Base-by-base conservation (phyloP, 2,329 filamentous ascomycete species). In the Fusarium zealandicum region DNA sequence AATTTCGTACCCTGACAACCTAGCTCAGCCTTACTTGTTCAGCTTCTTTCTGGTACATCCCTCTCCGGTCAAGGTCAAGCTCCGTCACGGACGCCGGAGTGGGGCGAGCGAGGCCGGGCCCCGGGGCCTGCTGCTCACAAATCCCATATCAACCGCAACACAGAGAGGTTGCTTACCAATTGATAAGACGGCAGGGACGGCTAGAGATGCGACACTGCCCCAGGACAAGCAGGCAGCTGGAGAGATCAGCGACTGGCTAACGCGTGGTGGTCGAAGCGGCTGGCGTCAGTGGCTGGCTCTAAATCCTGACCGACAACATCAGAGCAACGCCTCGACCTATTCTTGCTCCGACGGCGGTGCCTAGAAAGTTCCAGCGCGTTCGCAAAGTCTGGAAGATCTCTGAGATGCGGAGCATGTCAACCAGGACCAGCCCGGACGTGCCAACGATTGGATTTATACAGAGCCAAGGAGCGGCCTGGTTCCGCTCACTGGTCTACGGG, bases 361-460 rank as follows among this genome's bases (percentile, higher is more conserved):
- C 45, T 63, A 38, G 64, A 67, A 66, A 35, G 41, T 66, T 66
- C 64, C 64, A 61, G 64, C 27, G 41, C 22, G 30, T 67, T 65
- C 64, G 18, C 12, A 28, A 43, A 37, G 17, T n/a, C 18, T 36
- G 16, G 33, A 50, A 27, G 45, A 45, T 30, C 36, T 16, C 33
- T 18, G 18, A 27, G 27, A 42, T 17, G 25, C 27, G 38, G n/a
- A 32, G 11, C 13, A 16, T n/a, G 9, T 18, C 13, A 12, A 18
- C 27, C 10, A 22, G 14, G 39, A 39, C 25, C 18, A 12, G 33
- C 20, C 20, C 27, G 10, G 25, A 13, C 37, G 27, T 30, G 33
- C 27, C 17, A 22, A 22, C 25, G 33, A 36, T 36, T 37, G 43
- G 25, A n/a, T 30, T 46, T n/a, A n/a, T 38, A 38, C 22, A 16